Percentiles rank a stretch among this genome's conserved stretches.
Conservation (phyloP, 1,139 yeast genomes). For the Insectozyma bohioensis region DNA sequence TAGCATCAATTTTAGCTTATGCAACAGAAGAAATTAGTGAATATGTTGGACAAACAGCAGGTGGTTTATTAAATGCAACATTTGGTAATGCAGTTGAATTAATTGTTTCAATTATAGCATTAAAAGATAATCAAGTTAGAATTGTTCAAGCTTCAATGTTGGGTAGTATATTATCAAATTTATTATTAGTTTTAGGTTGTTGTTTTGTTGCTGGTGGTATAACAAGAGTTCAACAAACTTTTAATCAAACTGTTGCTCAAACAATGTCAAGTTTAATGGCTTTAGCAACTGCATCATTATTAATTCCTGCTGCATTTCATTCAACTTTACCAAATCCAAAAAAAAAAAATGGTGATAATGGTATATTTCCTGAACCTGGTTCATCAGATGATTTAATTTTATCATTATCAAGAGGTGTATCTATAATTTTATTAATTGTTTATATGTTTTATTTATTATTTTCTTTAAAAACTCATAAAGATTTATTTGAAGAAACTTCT, state of each 20-base stretch:
- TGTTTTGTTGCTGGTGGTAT: conserved; percentile 93
- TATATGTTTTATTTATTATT: conserved; percentile 78
- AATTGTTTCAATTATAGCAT: conserved; percentile 89
- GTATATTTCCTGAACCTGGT: conserved; percentile 39
- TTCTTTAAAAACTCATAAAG: conserved; percentile 85
- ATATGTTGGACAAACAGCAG: conserved; percentile 84
- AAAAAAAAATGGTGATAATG: conserved; percentile 27
- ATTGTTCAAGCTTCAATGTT: conserved; percentile 97
- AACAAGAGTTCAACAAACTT: conserved; percentile 79
- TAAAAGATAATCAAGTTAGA: conserved; percentile 79
- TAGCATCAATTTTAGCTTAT: conserved; percentile 84
- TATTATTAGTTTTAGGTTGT: conserved; percentile 89
- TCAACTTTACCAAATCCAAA: conserved; percentile 65
- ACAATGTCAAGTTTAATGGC: conserved; percentile 95
- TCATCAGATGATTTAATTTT: conserved; percentile 55
- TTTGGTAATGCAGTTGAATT: conserved; percentile 94
- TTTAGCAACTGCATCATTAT: conserved; percentile 79
- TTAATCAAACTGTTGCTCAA: conserved; percentile 96
- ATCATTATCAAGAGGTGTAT: conserved; percentile 81
- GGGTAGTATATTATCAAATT: conserved; percentile 86
- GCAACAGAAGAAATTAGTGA: conserved; percentile 92
- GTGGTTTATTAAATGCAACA: conserved; percentile 92
- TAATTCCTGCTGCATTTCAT: conserved; percentile 96
- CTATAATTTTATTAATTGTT: conserved; percentile 73
- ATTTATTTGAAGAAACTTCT: conserved; percentile 34